These are phyloP conservation scores for Vaucheria bursata DNA, from an alignment of 352 stramenopile species.

Conservation along the genomic window DNA sequence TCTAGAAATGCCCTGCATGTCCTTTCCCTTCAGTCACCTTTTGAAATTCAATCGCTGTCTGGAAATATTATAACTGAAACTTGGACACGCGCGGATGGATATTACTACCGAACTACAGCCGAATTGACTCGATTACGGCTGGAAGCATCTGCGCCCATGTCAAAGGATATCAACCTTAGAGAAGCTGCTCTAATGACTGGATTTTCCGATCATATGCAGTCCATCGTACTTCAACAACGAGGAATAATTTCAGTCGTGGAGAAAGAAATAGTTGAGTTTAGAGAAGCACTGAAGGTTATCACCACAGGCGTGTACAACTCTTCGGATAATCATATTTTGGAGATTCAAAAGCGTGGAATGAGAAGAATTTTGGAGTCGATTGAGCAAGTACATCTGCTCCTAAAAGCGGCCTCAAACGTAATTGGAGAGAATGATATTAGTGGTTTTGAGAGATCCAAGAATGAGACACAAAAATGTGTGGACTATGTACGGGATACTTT, in stretches of 20 bases:
- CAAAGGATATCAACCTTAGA: constrained; percentile 22
- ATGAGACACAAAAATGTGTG: no score
- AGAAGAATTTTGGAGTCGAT: no score
- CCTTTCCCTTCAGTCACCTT: constrained; percentile 22
- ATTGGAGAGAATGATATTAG: no score
- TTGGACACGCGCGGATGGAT: background rate
- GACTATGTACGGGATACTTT: no score
- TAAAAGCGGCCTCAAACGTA: no score
- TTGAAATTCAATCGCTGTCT: constrained; percentile 5
- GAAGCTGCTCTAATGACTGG: constrained; percentile 61
- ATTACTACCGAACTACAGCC: constrained; percentile 20
- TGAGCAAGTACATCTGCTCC: no score
- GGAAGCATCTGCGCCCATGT: constrained; percentile 23
- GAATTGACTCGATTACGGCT: constrained; percentile 26
- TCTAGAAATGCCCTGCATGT: constrained; percentile 35
- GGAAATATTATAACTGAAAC: background rate
- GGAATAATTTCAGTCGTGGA: constrained; percentile 62
- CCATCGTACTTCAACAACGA: constrained; percentile 72
- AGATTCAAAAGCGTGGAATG: no score
- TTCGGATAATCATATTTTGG: no score
- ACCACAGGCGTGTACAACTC: background rate
- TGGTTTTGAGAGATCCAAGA: no score
- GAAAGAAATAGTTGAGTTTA: constrained; percentile 34
- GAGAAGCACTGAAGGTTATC: background rate
- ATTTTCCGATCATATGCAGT: constrained; percentile 76